phyloP scores from a whole-genome alignment of 306 rosid genomes.

The Inga laurina region DNA sequence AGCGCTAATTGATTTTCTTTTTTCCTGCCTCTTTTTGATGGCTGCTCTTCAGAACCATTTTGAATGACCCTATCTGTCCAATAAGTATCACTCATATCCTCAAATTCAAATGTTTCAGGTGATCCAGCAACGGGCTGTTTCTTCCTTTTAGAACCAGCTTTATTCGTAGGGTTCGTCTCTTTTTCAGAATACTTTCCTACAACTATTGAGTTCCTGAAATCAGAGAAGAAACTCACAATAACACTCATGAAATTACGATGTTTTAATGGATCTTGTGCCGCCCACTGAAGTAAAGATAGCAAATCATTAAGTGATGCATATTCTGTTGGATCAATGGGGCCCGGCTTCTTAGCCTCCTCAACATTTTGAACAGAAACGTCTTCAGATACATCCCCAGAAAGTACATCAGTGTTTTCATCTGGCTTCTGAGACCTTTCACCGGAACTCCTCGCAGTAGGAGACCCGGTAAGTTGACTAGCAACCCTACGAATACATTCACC shows the following conservation, averaged over 20 bases:
- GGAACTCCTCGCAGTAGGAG: slow-evolving; percentile 56
- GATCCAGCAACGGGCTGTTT: slow-evolving; percentile 37
- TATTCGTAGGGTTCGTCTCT: slow-evolving; percentile 42
- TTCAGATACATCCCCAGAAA: slow-evolving; percentile 48
- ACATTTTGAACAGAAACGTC: slow-evolving; percentile 38
- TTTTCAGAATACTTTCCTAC: slow-evolving; percentile 43
- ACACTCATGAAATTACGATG: slow-evolving; percentile 42
- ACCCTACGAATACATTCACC: slow-evolving; percentile 94
- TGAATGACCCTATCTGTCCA: slow-evolving; percentile 95
- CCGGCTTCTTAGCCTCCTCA: slow-evolving; percentile 56
- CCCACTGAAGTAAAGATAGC: slow-evolving; percentile 63
- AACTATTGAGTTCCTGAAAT: slow-evolving; percentile 70
- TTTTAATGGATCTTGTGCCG: slow-evolving; percentile 72
- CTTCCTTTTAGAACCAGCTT: slow-evolving; percentile 67
- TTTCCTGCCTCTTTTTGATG: slow-evolving; percentile 55
- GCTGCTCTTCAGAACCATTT: slow-evolving; percentile 80
- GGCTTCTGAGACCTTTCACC: slow-evolving; percentile 58
- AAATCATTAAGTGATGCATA: slow-evolving; percentile 69
- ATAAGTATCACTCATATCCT: slow-evolving; percentile 92
- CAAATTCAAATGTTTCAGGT: slow-evolving; percentile 88
- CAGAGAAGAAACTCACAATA: slow-evolving; percentile 75
- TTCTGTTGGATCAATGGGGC: slow-evolving; percentile 46
- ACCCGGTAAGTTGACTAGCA: slow-evolving; percentile 86
- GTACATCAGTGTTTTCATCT: slow-evolving; percentile 46
- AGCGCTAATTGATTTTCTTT: slow-evolving; percentile 48